phyloP scores from a whole-genome alignment of 768 basidiomycete species.

The Obba rivulosa region DNA sequence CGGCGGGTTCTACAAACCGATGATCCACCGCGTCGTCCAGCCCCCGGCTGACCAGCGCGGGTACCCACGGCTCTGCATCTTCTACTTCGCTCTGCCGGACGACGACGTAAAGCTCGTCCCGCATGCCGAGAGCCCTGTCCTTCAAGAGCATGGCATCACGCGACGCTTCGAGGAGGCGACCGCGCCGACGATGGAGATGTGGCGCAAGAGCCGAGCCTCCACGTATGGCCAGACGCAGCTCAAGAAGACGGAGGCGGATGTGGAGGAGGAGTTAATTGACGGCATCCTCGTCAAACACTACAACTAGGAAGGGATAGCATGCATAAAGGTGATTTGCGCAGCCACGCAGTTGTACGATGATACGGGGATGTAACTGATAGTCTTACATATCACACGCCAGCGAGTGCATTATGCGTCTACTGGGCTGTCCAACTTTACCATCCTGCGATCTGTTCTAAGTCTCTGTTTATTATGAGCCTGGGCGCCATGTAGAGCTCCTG shows the following conservation, averaged over 20 bases:
- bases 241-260: constrained; percentile 26
- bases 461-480: no score
- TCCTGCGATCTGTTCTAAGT: no score
- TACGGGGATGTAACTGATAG: no score
- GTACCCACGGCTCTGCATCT: constrained; percentile 47
- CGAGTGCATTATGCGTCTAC: constrained; percentile 62
- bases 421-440: no score
- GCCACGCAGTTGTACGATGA: no score
- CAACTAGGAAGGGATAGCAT: no score
- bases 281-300: constrained; percentile 30
- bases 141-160: constrained; percentile 39
- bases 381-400: constrained; percentile 43
- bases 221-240: constrained; percentile 48
- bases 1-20: constrained; percentile 54
- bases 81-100: constrained; percentile 52
- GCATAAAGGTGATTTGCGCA: no score
- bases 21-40: constrained; percentile 57
- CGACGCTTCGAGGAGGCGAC: constrained; percentile 31
- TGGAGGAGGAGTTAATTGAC: constrained; percentile 28
- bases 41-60: constrained; percentile 50
- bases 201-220: constrained; percentile 45
- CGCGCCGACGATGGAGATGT: constrained; percentile 47
- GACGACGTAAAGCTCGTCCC: constrained; percentile 45
- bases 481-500: no score
- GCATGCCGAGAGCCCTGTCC: constrained; percentile 39